Conservation (phyloP, 768 basidiomycete species). For the Amanita polypyramis region DNA sequence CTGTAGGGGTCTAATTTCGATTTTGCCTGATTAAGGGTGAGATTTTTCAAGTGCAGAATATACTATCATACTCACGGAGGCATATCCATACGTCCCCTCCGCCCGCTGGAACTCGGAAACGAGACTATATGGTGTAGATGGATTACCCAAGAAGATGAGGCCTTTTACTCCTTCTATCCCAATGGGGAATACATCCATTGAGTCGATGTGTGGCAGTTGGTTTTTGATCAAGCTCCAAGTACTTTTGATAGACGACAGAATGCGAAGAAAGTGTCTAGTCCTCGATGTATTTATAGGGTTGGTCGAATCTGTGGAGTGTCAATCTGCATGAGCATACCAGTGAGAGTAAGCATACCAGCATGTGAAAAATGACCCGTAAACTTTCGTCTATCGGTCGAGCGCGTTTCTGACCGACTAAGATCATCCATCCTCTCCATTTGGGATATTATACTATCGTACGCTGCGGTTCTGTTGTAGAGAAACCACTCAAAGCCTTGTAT, state of each 20-base stretch:
- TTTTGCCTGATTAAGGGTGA: conserved; percentile 42
- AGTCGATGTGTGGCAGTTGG: conserved; percentile 63
- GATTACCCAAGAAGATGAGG: conserved; percentile 77
- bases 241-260: conserved; percentile 29
- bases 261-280: conserved; percentile 17
- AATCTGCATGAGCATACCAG: not conserved
- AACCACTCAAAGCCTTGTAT: conserved; percentile 89
- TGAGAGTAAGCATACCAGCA: not conserved
- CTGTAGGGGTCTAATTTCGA: conserved; percentile 81
- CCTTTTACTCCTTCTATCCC: conserved; percentile 73
- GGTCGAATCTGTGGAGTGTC: not conserved
- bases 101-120: conserved; percentile 74
- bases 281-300: conserved; percentile 14
- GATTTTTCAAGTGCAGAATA: not conserved
- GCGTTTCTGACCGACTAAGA: conserved; percentile 22
- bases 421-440: conserved; percentile 45
- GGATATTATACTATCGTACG: conserved; percentile 79
- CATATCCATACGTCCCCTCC: conserved; percentile 71
- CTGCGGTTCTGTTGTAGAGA: conserved; percentile 81
- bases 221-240: conserved; percentile 40
- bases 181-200: conserved; percentile 79
- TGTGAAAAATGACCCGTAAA: conserved; percentile 6
- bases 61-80: conserved; percentile 41
- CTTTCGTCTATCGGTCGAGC: conserved; percentile 26
- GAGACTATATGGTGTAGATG: conserved; percentile 73